A percentile compares a stretch with the other conserved stretches of the same genome.
Evolutionary conservation across 176 grass and related monocot genomes (phyloP).

Genomic region (Bonia amplexicaulis): DNA sequence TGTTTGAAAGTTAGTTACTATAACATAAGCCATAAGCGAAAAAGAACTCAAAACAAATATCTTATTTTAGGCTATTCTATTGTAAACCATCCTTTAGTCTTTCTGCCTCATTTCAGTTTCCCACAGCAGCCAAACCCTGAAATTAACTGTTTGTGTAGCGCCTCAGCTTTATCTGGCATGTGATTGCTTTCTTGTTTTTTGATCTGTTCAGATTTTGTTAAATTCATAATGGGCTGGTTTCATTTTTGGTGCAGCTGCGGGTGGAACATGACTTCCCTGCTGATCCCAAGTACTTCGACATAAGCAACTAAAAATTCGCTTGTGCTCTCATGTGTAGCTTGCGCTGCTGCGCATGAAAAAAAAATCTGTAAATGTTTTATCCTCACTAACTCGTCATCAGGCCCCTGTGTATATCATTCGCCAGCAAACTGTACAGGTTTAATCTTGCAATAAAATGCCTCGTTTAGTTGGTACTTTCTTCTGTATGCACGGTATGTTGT

Average conservation of each 20-base stretch:
- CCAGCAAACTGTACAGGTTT: slow-evolving; percentile 60
- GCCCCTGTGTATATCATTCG: slow-evolving; percentile 18
- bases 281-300: slow-evolving; percentile 95
- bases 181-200: not conserved
- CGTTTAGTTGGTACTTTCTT: not conserved
- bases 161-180: not conserved
- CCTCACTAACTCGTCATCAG: slow-evolving; percentile 24
- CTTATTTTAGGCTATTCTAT: not conserved
- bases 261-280: slow-evolving; percentile 92
- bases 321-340: slow-evolving; percentile 12
- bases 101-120: not conserved
- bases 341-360: not conserved
- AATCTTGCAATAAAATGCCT: slow-evolving; percentile 52
- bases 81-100: not conserved
- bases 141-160: not conserved
- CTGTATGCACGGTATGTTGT: not conserved
- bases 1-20: too few relatives aligned
- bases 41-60: not conserved
- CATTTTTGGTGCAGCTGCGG: slow-evolving; percentile 51
- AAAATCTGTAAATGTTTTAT: slow-evolving; percentile 54
- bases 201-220: not conserved
- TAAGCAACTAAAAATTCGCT: slow-evolving; percentile 65
- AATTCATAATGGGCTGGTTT: not conserved
- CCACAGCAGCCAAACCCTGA: not conserved
- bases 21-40: too few relatives aligned